phyloP scores from a whole-genome alignment of 371 early-diverging fungal genomes.

The Circinella umbellata region DNA sequence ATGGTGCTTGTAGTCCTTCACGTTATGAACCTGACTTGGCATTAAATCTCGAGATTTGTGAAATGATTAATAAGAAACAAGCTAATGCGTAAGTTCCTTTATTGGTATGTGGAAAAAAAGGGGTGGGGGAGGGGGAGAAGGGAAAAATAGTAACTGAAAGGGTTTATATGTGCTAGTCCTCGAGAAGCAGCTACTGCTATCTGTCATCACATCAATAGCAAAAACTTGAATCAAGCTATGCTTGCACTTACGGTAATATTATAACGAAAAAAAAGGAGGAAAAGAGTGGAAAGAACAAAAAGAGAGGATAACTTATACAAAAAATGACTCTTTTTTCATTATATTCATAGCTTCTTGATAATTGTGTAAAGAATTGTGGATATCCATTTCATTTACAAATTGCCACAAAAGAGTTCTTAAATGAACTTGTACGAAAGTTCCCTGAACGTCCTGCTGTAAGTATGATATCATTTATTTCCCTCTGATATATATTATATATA shows the following conservation, averaged over 20 bases:
- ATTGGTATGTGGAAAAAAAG: not conserved
- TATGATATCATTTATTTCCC: not conserved
- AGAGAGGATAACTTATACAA: no score
- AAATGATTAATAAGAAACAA: constrained; percentile 85
- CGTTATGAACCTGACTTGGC: constrained; percentile 79
- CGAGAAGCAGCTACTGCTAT: constrained; percentile 89
- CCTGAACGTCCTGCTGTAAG: constrained; percentile 81
- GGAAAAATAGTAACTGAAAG: not conserved
- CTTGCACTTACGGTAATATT: constrained; percentile 75
- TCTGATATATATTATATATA: not conserved
- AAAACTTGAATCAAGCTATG: constrained; percentile 73
- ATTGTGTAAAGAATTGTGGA: constrained; percentile 97
- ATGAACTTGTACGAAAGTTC: constrained; percentile 93
- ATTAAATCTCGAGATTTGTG: constrained; percentile 91
- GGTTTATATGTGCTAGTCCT: constrained; percentile 57
- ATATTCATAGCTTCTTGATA: constrained; percentile 80
- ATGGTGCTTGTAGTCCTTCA: constrained; percentile 76
- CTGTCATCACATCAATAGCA: constrained; percentile 78
- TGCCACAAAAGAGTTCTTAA: constrained; percentile 94
- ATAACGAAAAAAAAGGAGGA: not conserved
- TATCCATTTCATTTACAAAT: constrained; percentile 96
- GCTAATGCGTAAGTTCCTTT: constrained; percentile 69
- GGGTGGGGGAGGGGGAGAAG: not conserved
- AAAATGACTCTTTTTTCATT: not conserved
- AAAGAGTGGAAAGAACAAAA: not conserved